phyloP scores from a whole-genome alignment of 2,329 filamentous ascomycete species.

The Aspergillus vadensis region DNA sequence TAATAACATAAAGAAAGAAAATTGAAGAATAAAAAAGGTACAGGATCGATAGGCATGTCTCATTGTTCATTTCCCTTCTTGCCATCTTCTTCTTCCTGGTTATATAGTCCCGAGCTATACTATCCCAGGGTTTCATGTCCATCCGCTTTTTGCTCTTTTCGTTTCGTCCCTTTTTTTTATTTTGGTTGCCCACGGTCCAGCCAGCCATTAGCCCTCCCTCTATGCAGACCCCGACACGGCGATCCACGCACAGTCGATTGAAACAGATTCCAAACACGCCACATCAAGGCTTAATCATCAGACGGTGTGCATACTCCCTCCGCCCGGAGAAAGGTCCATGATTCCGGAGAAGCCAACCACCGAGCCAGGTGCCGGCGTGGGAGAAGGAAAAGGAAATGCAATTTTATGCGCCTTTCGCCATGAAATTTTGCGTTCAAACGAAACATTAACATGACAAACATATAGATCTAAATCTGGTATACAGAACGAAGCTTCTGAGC shows the following conservation, averaged over 20 bases:
- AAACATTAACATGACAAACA: constrained; percentile 22
- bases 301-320: background rate
- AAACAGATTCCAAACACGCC: constrained; percentile 11
- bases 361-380: background rate
- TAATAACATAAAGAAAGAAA: constrained; percentile 6
- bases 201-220: constrained; percentile 15
- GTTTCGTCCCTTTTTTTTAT: background rate
- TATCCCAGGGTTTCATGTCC: constrained; percentile 12
- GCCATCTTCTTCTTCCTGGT: too few species aligned
- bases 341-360: background rate
- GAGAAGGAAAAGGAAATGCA: constrained; percentile 13
- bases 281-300: background rate
- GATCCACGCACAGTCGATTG: constrained; percentile 7
- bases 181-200: background rate
- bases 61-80: constrained; percentile 13
- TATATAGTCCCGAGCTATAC: constrained; percentile 17
- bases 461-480: constrained; percentile 43
- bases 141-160: background rate
- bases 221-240: constrained; percentile 11
- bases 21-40: constrained; percentile 5
- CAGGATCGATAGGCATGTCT: constrained; percentile 17
- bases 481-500: constrained; percentile 45
- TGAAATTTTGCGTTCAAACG: constrained; percentile 17
- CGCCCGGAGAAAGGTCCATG: background rate
- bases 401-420: constrained; percentile 30